Evolutionary conservation across 2,329 filamentous ascomycete genomes (phyloP).

Genomic region (Trichoderma hamatum): DNA sequence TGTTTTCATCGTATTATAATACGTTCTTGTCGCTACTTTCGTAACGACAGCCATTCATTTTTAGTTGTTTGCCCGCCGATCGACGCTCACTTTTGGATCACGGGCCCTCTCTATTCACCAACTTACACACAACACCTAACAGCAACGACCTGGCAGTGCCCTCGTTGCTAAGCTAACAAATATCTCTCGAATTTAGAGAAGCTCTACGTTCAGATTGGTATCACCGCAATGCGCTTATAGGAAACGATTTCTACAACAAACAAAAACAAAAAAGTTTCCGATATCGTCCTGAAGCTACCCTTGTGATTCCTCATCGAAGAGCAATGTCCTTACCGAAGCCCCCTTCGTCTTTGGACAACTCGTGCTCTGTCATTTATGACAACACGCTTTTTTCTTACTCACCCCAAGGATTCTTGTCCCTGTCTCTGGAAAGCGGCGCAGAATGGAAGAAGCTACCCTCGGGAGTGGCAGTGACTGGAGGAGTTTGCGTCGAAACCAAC

Average conservation of each 20-base stretch:
- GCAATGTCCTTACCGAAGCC: slow-evolving; percentile 75
- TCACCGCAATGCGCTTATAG: slow-evolving; percentile 33
- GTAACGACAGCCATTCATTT: slow-evolving; percentile 23
- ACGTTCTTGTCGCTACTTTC: slow-evolving; percentile 14
- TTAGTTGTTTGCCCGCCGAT: slow-evolving; percentile 10
- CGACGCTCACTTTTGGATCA: slow-evolving; percentile 14
- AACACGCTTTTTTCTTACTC: slow-evolving; percentile 86
- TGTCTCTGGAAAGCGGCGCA: slow-evolving; percentile 69
- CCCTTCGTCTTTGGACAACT: slow-evolving; percentile 68
- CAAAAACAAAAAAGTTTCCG: background rate
- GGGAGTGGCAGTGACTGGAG: slow-evolving; percentile 73
- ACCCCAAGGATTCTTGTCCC: slow-evolving; percentile 70
- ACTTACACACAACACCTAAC: background rate
- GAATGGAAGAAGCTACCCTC: slow-evolving; percentile 69
- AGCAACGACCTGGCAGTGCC: slow-evolving; percentile 19
- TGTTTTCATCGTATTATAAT: slow-evolving; percentile 3
- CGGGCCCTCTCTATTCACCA: slow-evolving; percentile 8
- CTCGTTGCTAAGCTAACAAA: slow-evolving; percentile 15
- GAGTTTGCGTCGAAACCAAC: slow-evolving; percentile 73
- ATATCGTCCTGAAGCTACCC: slow-evolving; percentile 1
- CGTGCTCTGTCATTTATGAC: slow-evolving; percentile 80
- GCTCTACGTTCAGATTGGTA: background rate
- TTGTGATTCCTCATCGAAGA: background rate
- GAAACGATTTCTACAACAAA: background rate
- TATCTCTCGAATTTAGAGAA: background rate